Percentiles rank a stretch among this genome's conserved stretches.
These are phyloP conservation scores for Chaetomium globosum DNA, from an alignment of 2,329 filamentous ascomycete species.

Conservation along the genomic window DNA sequence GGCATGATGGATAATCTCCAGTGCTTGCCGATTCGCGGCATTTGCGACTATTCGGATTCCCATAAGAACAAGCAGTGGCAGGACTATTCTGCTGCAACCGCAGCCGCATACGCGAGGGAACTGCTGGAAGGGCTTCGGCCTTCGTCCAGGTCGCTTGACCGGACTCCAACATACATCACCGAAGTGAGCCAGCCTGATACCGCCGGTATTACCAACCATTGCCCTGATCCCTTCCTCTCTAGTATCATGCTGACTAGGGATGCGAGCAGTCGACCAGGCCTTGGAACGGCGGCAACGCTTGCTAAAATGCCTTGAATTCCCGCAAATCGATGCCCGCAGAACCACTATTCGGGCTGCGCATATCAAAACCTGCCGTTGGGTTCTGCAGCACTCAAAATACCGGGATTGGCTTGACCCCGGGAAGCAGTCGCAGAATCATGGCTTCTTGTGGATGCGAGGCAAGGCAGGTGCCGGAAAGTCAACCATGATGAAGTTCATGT, in stretches of 20 bases:
- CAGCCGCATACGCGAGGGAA: constrained; percentile 40
- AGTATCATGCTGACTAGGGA: constrained; percentile 6
- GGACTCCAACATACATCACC: constrained; percentile 14
- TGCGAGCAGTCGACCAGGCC: neutral
- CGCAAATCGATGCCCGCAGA: constrained; percentile 32
- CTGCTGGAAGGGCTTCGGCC: constrained; percentile 23
- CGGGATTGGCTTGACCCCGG: constrained; percentile 43
- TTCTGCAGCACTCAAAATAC: constrained; percentile 71
- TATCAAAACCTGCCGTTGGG: constrained; percentile 48
- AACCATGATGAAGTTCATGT: constrained; percentile 51
- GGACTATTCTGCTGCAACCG: constrained; percentile 39
- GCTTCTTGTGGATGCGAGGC: constrained; percentile 53
- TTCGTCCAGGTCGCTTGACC: constrained; percentile 8
- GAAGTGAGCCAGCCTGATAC: constrained; percentile 4
- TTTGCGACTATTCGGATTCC: constrained; percentile 45
- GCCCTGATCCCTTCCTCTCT: neutral
- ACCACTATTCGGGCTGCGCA: constrained; percentile 45
- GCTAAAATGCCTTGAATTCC: constrained; percentile 16
- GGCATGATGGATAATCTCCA: constrained; percentile 40
- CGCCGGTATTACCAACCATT: constrained; percentile 11
- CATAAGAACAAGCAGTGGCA: constrained; percentile 43
- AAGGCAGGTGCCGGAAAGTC: constrained; percentile 53
- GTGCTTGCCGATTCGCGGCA: constrained; percentile 43
- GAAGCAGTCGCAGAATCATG: constrained; percentile 40
- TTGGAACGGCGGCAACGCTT: constrained; percentile 18